Evolutionary conservation across 176 grass and related monocot species (phyloP).

Genomic region (Triticum monococcum): DNA sequence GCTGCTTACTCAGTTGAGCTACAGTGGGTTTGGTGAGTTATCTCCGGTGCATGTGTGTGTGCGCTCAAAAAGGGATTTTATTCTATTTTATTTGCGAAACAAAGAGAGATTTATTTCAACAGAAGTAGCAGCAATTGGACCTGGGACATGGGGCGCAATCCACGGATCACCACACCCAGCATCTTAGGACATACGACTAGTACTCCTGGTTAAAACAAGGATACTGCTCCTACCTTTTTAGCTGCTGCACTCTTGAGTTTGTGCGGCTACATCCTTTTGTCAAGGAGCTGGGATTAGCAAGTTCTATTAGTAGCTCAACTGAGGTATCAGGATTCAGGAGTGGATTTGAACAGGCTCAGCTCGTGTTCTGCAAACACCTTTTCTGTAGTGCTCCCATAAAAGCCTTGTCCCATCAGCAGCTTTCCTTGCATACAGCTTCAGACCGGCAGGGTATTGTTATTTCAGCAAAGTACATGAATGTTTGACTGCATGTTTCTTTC

Average conservation of each 20-base stretch:
- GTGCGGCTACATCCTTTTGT: background rate
- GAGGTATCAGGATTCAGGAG: background rate
- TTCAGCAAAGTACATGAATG: background rate
- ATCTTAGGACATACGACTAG: background rate
- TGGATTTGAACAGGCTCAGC: slow-evolving; percentile 7
- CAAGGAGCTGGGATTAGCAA: background rate
- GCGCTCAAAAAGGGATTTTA: background rate
- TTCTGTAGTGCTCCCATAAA: background rate
- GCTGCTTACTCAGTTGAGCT: too few species aligned
- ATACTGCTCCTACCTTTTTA: background rate
- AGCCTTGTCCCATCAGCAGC: background rate
- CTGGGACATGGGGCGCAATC: background rate
- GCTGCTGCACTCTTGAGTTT: background rate
- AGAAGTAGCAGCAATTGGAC: background rate
- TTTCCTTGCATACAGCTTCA: background rate
- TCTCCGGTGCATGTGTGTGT: too few species aligned
- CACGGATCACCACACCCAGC: background rate
- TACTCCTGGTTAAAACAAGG: background rate
- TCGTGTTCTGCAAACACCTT: background rate
- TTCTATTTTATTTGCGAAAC: too few species aligned
- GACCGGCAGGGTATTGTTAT: background rate
- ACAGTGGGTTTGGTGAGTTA: background rate
- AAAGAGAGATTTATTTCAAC: background rate
- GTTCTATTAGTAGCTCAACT: slow-evolving; percentile 4
- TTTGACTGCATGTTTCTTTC: background rate